These are phyloP conservation scores for Fomitiporia mediterranea DNA, from an alignment of 1,284 basidiomycete species.

Conservation along the genomic window DNA sequence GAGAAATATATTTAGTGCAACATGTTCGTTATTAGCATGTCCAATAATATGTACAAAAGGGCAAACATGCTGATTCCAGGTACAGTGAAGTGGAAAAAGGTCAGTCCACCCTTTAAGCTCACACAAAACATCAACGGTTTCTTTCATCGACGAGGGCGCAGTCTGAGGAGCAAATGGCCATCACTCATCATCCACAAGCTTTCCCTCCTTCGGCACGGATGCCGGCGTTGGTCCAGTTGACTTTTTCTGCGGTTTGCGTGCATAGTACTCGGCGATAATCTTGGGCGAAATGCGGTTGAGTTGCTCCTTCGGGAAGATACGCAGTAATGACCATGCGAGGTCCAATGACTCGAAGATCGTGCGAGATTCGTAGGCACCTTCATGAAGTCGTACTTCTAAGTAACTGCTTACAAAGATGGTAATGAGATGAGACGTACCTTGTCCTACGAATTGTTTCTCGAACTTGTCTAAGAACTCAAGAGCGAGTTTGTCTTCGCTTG, in stretches of 20 bases:
- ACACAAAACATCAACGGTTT: neutral
- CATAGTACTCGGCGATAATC: conserved; percentile 85
- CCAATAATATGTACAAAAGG: no score
- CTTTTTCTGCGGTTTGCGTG: conserved; percentile 69
- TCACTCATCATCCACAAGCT: conserved; percentile 50
- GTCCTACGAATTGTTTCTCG: conserved; percentile 91
- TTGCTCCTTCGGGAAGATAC: conserved; percentile 99
- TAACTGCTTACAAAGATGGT: neutral
- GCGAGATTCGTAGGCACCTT: conserved; percentile 91
- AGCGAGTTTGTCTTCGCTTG: conserved; percentile 89
- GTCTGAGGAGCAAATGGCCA: neutral
- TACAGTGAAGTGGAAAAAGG: no score
- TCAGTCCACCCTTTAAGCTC: no score
- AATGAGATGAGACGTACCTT: conserved; percentile 51
- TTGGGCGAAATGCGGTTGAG: conserved; percentile 94
- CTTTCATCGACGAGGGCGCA: neutral
- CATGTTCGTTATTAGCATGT: no score
- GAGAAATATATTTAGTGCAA: no score
- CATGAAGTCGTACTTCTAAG: neutral
- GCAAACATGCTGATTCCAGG: no score
- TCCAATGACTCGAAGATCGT: conserved; percentile 98
- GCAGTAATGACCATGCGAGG: conserved; percentile 93
- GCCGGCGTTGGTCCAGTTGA: conserved; percentile 40
- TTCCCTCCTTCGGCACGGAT: conserved; percentile 44
- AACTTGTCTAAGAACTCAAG: conserved; percentile 94